Percentiles rank a stretch among this genome's conserved stretches.
Evolutionary conservation across 495 filamentous ascomycete genomes (phyloP).

Genomic region (Aspergillus saccharolyticus): DNA sequence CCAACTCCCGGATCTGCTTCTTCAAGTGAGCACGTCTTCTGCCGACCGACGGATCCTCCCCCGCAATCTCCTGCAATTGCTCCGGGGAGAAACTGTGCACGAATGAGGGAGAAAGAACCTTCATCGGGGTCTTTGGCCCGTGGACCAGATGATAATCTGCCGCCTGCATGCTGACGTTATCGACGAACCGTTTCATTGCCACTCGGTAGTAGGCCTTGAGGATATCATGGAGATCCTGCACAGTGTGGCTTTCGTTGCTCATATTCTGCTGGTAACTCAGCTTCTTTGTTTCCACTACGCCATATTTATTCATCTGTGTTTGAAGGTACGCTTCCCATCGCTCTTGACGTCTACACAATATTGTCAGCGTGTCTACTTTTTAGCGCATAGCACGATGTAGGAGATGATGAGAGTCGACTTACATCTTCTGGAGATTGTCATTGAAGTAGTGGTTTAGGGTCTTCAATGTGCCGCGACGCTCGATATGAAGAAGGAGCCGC

Average conservation of each 20-base stretch:
- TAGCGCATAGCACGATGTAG: no score
- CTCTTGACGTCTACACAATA: not conserved
- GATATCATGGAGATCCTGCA: conserved; percentile 53
- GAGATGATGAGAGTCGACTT: no score
- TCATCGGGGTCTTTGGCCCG: conserved; percentile 29
- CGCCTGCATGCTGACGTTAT: conserved; percentile 47
- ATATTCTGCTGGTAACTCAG: conserved; percentile 20
- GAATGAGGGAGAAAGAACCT: conserved; percentile 30
- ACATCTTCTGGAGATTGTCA: conserved; percentile 41
- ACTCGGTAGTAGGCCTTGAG: conserved; percentile 59
- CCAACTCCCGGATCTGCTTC: conserved; percentile 39
- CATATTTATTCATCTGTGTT: not conserved
- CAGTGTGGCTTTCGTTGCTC: conserved; percentile 43
- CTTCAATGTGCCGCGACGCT: conserved; percentile 38
- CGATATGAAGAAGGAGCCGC: conserved; percentile 44
- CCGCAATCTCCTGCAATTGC: conserved; percentile 41
- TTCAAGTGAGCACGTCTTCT: conserved; percentile 30
- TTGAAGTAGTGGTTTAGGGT: conserved; percentile 54
- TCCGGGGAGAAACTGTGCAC: conserved; percentile 31
- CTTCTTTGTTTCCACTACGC: conserved; percentile 17
- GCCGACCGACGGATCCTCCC: conserved; percentile 33
- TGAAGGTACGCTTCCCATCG: not conserved
- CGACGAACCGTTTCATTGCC: conserved; percentile 50
- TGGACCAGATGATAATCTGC: conserved; percentile 30
- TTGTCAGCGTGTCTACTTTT: no score